Evolutionary conservation across 2,329 filamentous ascomycete species (phyloP).

Genomic region (Blumeria hordei): DNA sequence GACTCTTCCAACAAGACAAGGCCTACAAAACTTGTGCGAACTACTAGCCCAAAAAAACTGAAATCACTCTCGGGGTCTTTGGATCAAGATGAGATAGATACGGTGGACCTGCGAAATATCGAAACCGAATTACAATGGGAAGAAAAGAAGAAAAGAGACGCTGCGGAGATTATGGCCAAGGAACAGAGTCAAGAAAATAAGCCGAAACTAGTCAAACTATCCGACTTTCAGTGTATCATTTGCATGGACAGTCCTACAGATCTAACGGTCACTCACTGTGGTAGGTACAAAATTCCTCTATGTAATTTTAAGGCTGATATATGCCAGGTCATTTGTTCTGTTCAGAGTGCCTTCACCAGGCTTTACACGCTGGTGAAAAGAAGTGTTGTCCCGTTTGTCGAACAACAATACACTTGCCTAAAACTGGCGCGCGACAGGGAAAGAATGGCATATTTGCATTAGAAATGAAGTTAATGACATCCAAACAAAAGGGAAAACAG

Average conservation of each 20-base stretch:
- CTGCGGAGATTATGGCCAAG: slow-evolving; percentile 11
- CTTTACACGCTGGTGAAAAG: slow-evolving; percentile 32
- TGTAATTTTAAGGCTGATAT: slow-evolving; percentile 4
- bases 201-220: slow-evolving; percentile 25
- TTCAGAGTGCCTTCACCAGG: slow-evolving; percentile 33
- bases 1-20: slow-evolving; percentile 3
- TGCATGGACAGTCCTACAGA: slow-evolving; percentile 37
- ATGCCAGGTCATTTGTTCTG: slow-evolving; percentile 37
- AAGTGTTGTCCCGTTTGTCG: slow-evolving; percentile 38
- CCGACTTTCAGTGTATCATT: slow-evolving; percentile 38
- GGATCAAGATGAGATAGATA: slow-evolving; percentile 5
- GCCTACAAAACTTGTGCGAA: slow-evolving; percentile 2
- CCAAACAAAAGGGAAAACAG: slow-evolving; percentile 26
- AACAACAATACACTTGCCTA: slow-evolving; percentile 26
- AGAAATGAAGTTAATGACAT: slow-evolving; percentile 37
- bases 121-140: slow-evolving; percentile 11
- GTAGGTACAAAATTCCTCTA: slow-evolving; percentile 21
- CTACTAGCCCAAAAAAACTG: not conserved
- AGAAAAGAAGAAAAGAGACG: slow-evolving; percentile 9
- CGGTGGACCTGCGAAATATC: slow-evolving; percentile 12
- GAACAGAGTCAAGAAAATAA: slow-evolving; percentile 21
- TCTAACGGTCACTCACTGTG: slow-evolving; percentile 40
- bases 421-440: slow-evolving; percentile 15
- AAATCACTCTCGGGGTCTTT: not conserved
- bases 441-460: slow-evolving; percentile 30